Conservation (phyloP, 495 filamentous ascomycete genomes). For the Peziza echinospora region DNA sequence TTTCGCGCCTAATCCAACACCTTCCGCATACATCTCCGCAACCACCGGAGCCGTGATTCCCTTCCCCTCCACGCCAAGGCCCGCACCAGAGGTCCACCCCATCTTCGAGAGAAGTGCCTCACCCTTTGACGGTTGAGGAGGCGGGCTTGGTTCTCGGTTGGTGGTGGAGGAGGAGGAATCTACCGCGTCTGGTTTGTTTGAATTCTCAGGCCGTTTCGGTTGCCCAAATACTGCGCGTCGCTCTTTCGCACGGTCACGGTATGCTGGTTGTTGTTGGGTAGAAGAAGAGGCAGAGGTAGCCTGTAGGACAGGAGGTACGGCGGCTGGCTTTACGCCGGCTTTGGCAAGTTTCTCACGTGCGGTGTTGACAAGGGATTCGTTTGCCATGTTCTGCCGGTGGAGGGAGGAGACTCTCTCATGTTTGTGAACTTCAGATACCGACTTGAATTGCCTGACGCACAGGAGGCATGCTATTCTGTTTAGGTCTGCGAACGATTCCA, state of each 20-base stretch:
- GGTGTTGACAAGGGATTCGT: constrained; percentile 34
- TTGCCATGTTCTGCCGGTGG: constrained; percentile 47
- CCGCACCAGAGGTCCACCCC: constrained; percentile 66
- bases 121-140: constrained; percentile 46
- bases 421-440: constrained; percentile 41
- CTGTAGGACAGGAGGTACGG: no score
- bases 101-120: constrained; percentile 71
- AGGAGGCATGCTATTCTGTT: constrained; percentile 54
- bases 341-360: constrained; percentile 39
- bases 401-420: constrained; percentile 59
- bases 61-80: constrained; percentile 57
- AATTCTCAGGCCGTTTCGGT: constrained; percentile 22
- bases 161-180: constrained; percentile 8
- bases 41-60: constrained; percentile 58
- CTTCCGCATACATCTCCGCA: constrained; percentile 57
- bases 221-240: constrained; percentile 56
- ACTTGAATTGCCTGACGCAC: constrained; percentile 54
- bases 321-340: constrained; percentile 22
- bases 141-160: constrained; percentile 8
- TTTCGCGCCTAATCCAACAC: constrained; percentile 69
- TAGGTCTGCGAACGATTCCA: constrained; percentile 45
- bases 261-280: constrained; percentile 28
- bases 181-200: constrained; percentile 15
- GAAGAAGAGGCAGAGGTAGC: constrained; percentile 14
- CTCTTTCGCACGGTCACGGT: constrained; percentile 69